These are phyloP conservation scores for Vitis rupestris DNA, from an alignment of 164 flowering plant species.

Conservation along the genomic window DNA sequence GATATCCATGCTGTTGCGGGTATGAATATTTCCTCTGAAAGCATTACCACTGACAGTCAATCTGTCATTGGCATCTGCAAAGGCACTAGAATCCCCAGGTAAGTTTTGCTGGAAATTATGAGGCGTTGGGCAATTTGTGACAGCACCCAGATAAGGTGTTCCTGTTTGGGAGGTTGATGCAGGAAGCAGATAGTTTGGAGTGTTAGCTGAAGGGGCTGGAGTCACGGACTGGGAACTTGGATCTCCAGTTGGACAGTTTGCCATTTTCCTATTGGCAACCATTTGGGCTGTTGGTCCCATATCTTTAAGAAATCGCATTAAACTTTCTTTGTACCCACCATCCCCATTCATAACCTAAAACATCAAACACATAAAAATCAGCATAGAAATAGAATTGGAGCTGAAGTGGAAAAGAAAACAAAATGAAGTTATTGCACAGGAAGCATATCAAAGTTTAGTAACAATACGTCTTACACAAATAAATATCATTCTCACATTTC, in stretches of 20 bases:
- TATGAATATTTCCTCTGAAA: constrained; percentile 2
- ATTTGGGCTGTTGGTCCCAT: constrained; percentile 49
- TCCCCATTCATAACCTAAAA: constrained; percentile 29
- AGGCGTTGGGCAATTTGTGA: neutral
- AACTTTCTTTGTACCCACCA: constrained; percentile 37
- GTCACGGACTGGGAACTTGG: constrained; percentile 1
- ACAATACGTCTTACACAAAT: too few species aligned
- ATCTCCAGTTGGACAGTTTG: neutral
- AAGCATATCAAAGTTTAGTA: too few species aligned
- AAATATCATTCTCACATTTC: too few species aligned
- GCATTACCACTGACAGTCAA: neutral
- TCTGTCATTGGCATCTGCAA: neutral
- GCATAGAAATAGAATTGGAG: neutral
- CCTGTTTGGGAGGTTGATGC: constrained; percentile 1
- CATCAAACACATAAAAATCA: neutral
- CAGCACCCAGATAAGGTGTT: neutral
- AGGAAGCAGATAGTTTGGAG: neutral
- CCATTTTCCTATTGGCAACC: constrained; percentile 38
- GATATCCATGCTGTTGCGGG: neutral
- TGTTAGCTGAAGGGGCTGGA: neutral
- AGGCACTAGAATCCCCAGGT: neutral
- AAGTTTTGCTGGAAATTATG: constrained; percentile 1
- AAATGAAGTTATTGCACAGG: neutral
- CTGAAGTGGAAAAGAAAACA: neutral
- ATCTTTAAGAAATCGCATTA: constrained; percentile 35